These are phyloP conservation scores for Diaporthe citriasiana DNA, from an alignment of 2,329 filamentous ascomycete genomes.

Conservation along the genomic window DNA sequence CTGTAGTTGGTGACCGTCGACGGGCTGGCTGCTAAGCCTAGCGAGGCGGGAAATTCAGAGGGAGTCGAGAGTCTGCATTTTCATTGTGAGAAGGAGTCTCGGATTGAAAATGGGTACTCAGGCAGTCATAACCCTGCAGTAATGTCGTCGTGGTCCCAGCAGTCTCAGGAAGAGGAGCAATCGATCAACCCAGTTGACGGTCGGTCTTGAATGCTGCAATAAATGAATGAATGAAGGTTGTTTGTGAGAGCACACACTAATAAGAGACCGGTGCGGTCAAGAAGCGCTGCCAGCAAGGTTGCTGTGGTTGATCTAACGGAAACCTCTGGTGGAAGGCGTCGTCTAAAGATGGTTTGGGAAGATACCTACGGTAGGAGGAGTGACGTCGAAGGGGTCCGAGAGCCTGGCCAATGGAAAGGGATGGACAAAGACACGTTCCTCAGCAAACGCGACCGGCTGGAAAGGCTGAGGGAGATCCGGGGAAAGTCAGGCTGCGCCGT, in stretches of 20 bases:
- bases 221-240: background rate
- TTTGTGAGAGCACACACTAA: background rate
- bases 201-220: background rate
- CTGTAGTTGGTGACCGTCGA: background rate
- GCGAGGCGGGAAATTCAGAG: slow-evolving; percentile 27
- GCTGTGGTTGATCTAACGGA: background rate
- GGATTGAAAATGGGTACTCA: slow-evolving; percentile 34
- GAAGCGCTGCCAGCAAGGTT: slow-evolving; percentile 1
- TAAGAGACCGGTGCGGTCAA: background rate
- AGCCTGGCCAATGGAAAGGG: slow-evolving; percentile 32
- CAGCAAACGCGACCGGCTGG: slow-evolving; percentile 7
- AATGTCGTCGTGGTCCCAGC: background rate
- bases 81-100: slow-evolving; percentile 42
- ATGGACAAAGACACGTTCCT: slow-evolving; percentile 39
- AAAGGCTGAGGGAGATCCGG: slow-evolving; percentile 7
- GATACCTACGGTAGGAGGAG: background rate
- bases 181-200: slow-evolving; percentile 5
- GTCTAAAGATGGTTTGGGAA: background rate
- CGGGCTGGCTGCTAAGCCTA: slow-evolving; percentile 25
- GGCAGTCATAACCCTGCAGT: slow-evolving; percentile 37
- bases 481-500: background rate
- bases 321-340: background rate
- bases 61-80: slow-evolving; percentile 43
- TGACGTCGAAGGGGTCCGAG: slow-evolving; percentile 32
- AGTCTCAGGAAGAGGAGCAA: background rate